phyloP scores from a whole-genome alignment of 2,329 filamentous ascomycete genomes.

The Cordyceps cateniannulata region DNA sequence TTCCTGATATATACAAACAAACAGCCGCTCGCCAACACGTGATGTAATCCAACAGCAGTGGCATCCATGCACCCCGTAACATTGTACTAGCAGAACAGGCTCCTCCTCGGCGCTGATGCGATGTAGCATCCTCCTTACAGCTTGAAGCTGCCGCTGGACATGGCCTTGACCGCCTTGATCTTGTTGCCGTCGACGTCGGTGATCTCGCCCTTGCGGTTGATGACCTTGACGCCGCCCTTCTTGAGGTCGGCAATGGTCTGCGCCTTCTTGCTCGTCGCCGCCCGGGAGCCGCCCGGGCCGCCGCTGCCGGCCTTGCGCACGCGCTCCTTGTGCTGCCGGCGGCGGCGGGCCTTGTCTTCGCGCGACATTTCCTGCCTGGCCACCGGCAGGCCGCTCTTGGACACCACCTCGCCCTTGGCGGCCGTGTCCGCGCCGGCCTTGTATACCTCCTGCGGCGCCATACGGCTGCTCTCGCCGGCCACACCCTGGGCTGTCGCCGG shows the following conservation, averaged over 20 bases:
- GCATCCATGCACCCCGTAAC: background rate
- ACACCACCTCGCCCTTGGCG: slow-evolving; percentile 64
- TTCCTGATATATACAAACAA: background rate
- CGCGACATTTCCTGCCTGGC: slow-evolving; percentile 80
- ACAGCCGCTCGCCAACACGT: background rate
- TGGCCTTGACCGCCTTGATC: slow-evolving; percentile 46
- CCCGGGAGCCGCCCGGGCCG: slow-evolving; percentile 21
- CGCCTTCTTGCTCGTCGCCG: slow-evolving; percentile 28
- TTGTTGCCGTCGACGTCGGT: slow-evolving; percentile 79
- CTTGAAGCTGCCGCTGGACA: slow-evolving; percentile 55
- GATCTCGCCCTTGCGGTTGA: slow-evolving; percentile 82
- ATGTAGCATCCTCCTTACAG: slow-evolving; percentile 31
- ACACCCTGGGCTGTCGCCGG: slow-evolving; percentile 75
- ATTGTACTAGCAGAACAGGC: background rate
- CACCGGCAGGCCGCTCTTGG: slow-evolving; percentile 70
- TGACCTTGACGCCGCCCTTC: slow-evolving; percentile 84
- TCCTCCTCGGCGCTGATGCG: background rate
- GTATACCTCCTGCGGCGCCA: slow-evolving; percentile 94
- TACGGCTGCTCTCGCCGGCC: slow-evolving; percentile 59
- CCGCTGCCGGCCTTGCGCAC: slow-evolving; percentile 59
- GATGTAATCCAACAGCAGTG: no score
- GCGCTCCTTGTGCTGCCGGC: slow-evolving; percentile 80
- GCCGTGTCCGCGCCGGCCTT: slow-evolving; percentile 61
- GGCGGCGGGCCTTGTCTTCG: slow-evolving; percentile 72
- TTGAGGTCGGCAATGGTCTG: slow-evolving; percentile 61